A percentile compares a stretch with the other conserved stretches of the same genome.
Conservation (phyloP, 345 rosid species). For the Populus pruinosa region DNA sequence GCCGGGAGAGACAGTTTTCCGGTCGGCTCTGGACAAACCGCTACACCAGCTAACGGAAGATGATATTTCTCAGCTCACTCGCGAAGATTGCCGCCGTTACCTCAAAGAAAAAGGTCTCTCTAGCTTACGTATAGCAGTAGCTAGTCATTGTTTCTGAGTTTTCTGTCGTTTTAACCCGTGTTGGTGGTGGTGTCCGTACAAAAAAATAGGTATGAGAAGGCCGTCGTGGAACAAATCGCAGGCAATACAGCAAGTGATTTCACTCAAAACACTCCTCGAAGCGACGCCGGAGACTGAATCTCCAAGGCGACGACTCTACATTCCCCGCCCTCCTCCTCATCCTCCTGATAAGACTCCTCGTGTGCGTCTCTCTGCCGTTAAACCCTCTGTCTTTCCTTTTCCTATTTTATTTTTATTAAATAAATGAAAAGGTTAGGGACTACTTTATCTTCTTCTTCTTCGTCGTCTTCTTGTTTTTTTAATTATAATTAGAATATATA, state of each 20-base stretch:
- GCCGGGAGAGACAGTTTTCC: conserved; percentile 4
- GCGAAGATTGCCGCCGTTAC: conserved; percentile 89
- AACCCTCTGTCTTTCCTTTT: not conserved
- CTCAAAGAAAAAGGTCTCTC: conserved; percentile 81
- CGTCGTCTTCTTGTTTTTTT: not conserved
- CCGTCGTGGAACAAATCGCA: conserved; percentile 63
- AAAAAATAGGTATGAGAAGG: conserved; percentile 43
- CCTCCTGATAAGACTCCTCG: conserved; percentile 13
- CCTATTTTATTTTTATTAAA: not conserved
- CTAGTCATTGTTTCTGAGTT: not conserved
- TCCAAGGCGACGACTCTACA: conserved; percentile 25
- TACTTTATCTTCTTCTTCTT: not conserved
- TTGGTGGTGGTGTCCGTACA: not conserved
- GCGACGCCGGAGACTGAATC: conserved; percentile 30
- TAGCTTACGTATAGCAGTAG: not conserved
- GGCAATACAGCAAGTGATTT: conserved; percentile 55
- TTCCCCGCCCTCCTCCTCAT: conserved; percentile 9
- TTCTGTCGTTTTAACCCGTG: not conserved
- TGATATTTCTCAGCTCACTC: conserved; percentile 96
- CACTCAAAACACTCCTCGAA: conserved; percentile 41
- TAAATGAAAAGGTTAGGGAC: conserved; percentile 6
- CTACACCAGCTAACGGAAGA: conserved; percentile 71
- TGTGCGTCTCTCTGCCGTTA: conserved; percentile 13
- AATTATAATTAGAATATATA: not conserved
- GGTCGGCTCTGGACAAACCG: conserved; percentile 76